Base-by-base conservation (phyloP, 108 stramenopile species). In the Conticribra weissflogii region DNA sequence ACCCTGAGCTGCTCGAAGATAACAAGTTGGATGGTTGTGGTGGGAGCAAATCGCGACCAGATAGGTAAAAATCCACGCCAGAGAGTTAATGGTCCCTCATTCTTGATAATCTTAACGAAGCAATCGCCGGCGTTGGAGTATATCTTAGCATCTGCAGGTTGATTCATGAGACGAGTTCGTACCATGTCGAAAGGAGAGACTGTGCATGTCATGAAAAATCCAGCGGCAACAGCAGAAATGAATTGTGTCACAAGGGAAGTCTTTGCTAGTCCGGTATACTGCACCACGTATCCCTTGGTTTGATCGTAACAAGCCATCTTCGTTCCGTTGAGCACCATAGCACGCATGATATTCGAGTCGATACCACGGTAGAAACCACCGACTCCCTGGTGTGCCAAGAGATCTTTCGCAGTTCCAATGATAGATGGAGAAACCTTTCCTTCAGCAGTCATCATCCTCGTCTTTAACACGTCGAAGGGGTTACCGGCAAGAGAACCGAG, bases 181-280 rank as follows among this genome's bases (percentile, higher is more conserved):
- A 94, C 74, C 89, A 93, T 93, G 61, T 96, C 96, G 66, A 94
- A 96, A 0, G 96, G 96, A 59, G 85, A 72, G 19, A 96, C 96
- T 16, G 94, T 95, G 64, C 86, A 87, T 29, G 96, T 94, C 96
- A 96, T 96, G 86, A 96, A 96, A 67, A 96, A 96, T 33, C 96
- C 96, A 21, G 96, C 96, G 48, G 83, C 77, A 28, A 88, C 86
- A 30, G 93, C 90, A 16, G 92, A 83, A 46, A 82, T 64, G 68
- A 91, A 91, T 65, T 86, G 83, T 29, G 88, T 87, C 24, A 76
- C 51, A 8, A 89, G 62, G 19, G 89, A 82, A 17, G 48, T 77
- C 53, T 83, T 85, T 27, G 83, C 63, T 36, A 71, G 81, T 36
- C 85, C 92, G 48, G 87, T 85, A 34, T 64, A 44, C 17, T 74